These are phyloP conservation scores for Tetramitus jugosus DNA, from an alignment of 208 protist genomes.

Conservation along the genomic window DNA sequence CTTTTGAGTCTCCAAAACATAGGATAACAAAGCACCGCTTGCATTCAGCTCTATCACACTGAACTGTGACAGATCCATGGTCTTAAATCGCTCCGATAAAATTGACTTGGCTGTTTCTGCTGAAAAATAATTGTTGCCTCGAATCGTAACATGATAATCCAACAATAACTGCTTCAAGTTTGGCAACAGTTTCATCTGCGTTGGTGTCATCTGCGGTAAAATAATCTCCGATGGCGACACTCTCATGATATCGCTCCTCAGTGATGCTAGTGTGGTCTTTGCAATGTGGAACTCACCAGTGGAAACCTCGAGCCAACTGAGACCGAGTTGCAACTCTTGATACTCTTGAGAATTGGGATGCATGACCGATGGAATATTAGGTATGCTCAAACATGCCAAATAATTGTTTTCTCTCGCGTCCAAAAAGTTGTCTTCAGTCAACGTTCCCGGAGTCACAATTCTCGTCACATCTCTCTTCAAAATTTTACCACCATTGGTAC, in stretches of 20 bases:
- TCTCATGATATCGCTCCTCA: too few relatives aligned
- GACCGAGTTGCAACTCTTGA: constrained; percentile 14
- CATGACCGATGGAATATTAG: too few relatives aligned
- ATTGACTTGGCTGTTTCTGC: background rate
- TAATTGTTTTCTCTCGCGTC: constrained; percentile 35
- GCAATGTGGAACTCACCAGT: constrained; percentile 42
- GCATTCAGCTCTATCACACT: constrained; percentile 12
- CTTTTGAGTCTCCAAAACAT: constrained; percentile 31
- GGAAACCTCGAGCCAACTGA: constrained; percentile 40
- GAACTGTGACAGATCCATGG: background rate
- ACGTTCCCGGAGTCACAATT: constrained; percentile 38
- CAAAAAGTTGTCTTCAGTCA: constrained; percentile 36
- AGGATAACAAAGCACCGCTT: constrained; percentile 22
- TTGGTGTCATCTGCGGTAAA: constrained; percentile 14
- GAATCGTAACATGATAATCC: background rate
- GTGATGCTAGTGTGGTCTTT: too few relatives aligned
- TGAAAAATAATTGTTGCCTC: background rate
- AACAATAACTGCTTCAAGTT: background rate
- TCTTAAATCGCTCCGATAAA: background rate
- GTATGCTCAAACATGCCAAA: constrained; percentile 17
- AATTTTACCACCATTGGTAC: background rate
- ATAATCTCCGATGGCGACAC: too few relatives aligned
- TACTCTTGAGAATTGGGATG: background rate
- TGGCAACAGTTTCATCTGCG: background rate
- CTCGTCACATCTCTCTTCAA: background rate